phyloP scores from a whole-genome alignment of 1,284 basidiomycete genomes.

The Sporisorium graminicola region DNA sequence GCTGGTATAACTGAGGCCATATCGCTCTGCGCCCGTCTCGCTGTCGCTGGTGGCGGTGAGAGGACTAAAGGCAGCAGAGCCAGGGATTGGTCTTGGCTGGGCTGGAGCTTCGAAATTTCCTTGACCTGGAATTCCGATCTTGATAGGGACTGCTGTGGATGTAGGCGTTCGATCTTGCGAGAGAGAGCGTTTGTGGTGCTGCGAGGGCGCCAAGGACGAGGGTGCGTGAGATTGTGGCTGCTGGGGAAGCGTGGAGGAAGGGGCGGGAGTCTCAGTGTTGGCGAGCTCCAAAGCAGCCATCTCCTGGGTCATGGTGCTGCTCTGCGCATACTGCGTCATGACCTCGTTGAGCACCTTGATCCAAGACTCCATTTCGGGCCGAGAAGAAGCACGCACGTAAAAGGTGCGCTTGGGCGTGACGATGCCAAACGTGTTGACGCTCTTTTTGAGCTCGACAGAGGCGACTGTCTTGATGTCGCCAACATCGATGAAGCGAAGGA shows the following conservation, averaged over 20 bases:
- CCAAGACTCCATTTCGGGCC: slow-evolving; percentile 84
- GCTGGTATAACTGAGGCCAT: slow-evolving; percentile 60
- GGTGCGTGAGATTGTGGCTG: not conserved
- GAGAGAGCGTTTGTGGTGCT: slow-evolving; percentile 21
- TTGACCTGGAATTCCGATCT: slow-evolving; percentile 53
- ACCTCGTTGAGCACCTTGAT: slow-evolving; percentile 84
- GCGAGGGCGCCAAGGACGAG: slow-evolving; percentile 11
- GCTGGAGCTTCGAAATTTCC: slow-evolving; percentile 47
- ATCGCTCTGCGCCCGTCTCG: slow-evolving; percentile 56
- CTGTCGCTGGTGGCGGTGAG: slow-evolving; percentile 56
- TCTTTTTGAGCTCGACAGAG: slow-evolving; percentile 87
- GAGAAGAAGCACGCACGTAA: slow-evolving; percentile 84
- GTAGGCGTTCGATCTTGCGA: slow-evolving; percentile 38
- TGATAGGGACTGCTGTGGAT: slow-evolving; percentile 41
- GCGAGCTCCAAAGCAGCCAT: slow-evolving; percentile 52
- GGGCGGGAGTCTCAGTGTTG: slow-evolving; percentile 32
- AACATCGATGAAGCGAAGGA: slow-evolving; percentile 89
- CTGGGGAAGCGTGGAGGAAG: slow-evolving; percentile 30
- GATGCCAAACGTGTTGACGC: slow-evolving; percentile 89
- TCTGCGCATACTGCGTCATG: slow-evolving; percentile 73
- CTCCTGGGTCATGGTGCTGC: slow-evolving; percentile 59
- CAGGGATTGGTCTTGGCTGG: slow-evolving; percentile 54
- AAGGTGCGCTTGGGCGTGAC: slow-evolving; percentile 92
- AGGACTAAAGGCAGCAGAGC: slow-evolving; percentile 51
- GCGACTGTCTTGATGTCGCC: slow-evolving; percentile 91